Percentiles rank a stretch among this genome's conserved stretches.
Conservation (phyloP, 257 asterid genomes). For the Solanum chiquidenum region DNA sequence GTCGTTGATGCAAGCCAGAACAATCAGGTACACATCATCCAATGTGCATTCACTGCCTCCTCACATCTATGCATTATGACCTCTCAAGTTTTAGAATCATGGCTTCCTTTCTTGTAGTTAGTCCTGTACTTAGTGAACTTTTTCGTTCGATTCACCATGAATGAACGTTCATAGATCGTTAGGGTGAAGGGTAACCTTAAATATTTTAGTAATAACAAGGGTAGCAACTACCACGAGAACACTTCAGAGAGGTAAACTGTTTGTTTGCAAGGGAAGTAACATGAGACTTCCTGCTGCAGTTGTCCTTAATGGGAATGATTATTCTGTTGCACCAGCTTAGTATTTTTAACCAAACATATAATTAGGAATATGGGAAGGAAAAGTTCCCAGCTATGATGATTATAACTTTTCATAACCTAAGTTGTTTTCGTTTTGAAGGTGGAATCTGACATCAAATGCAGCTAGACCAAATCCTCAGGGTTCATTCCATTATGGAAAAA, state of each 20-base stretch:
- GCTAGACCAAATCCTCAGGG: slow-evolving; percentile 64
- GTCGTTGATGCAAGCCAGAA: slow-evolving; percentile 41
- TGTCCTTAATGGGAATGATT: background rate
- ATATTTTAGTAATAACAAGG: background rate
- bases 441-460: slow-evolving; percentile 45
- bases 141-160: background rate
- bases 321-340: background rate
- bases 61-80: background rate
- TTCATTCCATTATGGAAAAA: slow-evolving; percentile 32
- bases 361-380: background rate
- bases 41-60: background rate
- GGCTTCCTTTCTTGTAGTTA: background rate
- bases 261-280: background rate
- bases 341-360: background rate
- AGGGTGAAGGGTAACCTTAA: background rate
- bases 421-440: slow-evolving; percentile 11
- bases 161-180: background rate
- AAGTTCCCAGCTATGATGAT: background rate
- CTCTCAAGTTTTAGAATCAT: background rate
- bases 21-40: slow-evolving; percentile 22
- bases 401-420: background rate
- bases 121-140: background rate
- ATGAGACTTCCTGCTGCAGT: background rate
- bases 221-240: background rate
- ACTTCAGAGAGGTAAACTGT: background rate